Base-by-base conservation (phyloP, 768 basidiomycete species). In the Mycena metata region DNA sequence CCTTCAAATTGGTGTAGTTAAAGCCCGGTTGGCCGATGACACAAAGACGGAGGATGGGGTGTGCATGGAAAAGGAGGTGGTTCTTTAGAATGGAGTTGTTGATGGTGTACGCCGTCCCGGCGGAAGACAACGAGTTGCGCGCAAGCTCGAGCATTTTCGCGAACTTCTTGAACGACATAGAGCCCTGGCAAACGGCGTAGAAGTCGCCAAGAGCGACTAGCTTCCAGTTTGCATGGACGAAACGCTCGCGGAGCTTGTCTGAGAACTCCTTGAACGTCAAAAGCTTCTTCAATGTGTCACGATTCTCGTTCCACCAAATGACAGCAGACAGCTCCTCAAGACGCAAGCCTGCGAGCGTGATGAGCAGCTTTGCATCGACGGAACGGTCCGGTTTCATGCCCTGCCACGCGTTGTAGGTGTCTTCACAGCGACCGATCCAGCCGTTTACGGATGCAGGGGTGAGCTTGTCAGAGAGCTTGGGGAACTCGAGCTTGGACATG, bases 391-490 rank as follows among this genome's bases (percentile, higher is more conserved):
- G 35, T 13, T 61, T 61, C 17, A 39, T 2, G 1, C 47, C 60
- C 13, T 50, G 60, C 60, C 60, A 61, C 2, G 60, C 49, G n/a
- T 61, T 36, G 23, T 33, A 19, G 1, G 47, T 61, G 26, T 61
- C 60, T 47, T 61, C 47, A 15, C 60, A 61, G 15, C 36, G 60
- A 15, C 60, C 60, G 5, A 61, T 21, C 60, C 60, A 61, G 47
- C 47, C 26, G 10, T 51, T 12, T n/a, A 51, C 30, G 1, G 19
- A 6, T 0, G 47, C 39, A 0, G 49, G 47, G 8, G 36, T 39
- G 5, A 51, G 36, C 5, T 39, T 35, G 6, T 51, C 60, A 2
- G 36, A 5, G 23, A 61, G 60, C 30, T 61, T 51, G 3, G 49
- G 60, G 15, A 51, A 61, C 36, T 61, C 60, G 35, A 61, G 49